A percentile compares a stretch with the other conserved stretches of the same genome.
phyloP scores from a whole-genome alignment of 1,139 yeast genomes.

The Suhomyces anneliseae region DNA sequence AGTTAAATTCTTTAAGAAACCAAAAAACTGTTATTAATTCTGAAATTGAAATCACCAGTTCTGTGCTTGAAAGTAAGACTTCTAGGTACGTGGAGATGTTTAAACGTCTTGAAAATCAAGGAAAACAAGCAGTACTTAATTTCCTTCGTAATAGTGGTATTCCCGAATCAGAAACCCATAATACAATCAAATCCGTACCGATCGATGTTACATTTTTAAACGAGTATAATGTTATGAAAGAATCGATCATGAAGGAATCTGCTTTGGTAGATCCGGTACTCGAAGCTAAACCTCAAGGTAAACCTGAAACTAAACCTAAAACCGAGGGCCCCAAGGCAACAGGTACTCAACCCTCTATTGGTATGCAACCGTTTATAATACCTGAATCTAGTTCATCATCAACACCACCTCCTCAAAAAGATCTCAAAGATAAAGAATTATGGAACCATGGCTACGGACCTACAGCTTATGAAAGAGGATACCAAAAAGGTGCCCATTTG shows the following conservation, averaged over 20 bases:
- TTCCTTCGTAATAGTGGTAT: slow-evolving; percentile 26
- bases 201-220: slow-evolving; percentile 35
- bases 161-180: slow-evolving; percentile 19
- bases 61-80: slow-evolving; percentile 54
- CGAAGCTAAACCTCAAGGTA: neutral
- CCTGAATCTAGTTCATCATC: slow-evolving; percentile 9
- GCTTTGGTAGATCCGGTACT: neutral
- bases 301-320: neutral
- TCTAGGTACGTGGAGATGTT: slow-evolving; percentile 45
- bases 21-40: slow-evolving; percentile 37
- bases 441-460: slow-evolving; percentile 29
- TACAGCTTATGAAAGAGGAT: slow-evolving; percentile 39
- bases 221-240: slow-evolving; percentile 13
- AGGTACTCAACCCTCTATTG: slow-evolving; percentile 16
- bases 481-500: slow-evolving; percentile 32
- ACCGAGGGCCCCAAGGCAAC: neutral
- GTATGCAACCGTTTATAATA: slow-evolving; percentile 29
- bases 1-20: slow-evolving; percentile 33
- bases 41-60: slow-evolving; percentile 53
- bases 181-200: slow-evolving; percentile 22
- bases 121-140: slow-evolving; percentile 32
- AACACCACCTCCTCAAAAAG: neutral
- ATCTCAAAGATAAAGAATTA: slow-evolving; percentile 11
- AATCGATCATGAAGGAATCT: neutral
- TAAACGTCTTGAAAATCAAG: slow-evolving; percentile 40